phyloP scores from a whole-genome alignment of 23 red algal genomes.

The Gracilaria vermiculophylla region DNA sequence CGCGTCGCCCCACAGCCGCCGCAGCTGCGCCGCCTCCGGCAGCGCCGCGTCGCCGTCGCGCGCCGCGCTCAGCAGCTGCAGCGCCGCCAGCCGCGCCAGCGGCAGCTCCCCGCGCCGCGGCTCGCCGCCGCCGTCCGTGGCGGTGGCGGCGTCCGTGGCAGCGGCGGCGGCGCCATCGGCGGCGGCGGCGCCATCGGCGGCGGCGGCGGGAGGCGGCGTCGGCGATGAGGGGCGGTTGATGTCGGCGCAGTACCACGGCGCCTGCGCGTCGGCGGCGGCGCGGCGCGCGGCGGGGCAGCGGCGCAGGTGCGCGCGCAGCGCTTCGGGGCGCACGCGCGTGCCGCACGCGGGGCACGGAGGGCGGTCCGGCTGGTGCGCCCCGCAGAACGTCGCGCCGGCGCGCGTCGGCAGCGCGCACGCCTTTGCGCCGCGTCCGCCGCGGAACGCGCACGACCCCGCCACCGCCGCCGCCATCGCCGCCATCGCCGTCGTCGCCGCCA shows the following conservation, averaged over 20 bases:
- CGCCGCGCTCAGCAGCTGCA: background rate
- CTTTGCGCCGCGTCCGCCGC: background rate
- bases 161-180: background rate
- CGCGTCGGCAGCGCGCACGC: background rate
- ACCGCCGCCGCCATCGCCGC: background rate
- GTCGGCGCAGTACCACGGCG: background rate
- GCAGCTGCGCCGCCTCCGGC: background rate
- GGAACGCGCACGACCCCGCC: background rate
- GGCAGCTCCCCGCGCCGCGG: too few species aligned
- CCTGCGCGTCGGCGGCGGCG: background rate
- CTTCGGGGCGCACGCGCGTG: background rate
- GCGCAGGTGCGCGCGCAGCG: background rate
- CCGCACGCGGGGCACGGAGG: background rate
- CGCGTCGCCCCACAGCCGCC: background rate
- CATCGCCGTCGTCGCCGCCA: background rate
- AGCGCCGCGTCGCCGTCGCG: background rate
- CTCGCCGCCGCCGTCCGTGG: too few species aligned
- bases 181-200: background rate
- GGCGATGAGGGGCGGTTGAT: background rate
- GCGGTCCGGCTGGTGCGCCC: background rate
- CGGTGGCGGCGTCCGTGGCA: background rate
- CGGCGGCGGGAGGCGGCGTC: background rate
- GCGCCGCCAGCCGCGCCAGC: background rate
- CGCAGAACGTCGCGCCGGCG: slow-evolving; percentile 3
- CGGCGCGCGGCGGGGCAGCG: background rate